Base-by-base conservation (phyloP, 2,329 filamentous ascomycete species). In the Aspergillus costaricaensis region DNA sequence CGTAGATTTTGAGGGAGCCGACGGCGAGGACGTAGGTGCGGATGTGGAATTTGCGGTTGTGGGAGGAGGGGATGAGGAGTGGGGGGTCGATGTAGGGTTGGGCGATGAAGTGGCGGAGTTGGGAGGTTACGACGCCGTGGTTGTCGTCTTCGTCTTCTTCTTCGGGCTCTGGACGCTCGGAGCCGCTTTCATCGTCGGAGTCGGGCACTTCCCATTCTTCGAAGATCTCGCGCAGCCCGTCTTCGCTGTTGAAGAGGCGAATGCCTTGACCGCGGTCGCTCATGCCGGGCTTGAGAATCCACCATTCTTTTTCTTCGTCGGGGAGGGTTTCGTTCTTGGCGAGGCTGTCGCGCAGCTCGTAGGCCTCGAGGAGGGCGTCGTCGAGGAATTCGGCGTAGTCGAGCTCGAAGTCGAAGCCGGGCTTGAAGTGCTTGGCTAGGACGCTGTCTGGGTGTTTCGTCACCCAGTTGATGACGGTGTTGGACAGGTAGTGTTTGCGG, bases 221-320 rank as follows among this genome's bases (percentile, higher is more conserved):
- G 71, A 98, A 99, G 57, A 99, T 95, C 14, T 74, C 83, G 62
- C 90, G 89, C n/a, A 99, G 80, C 72, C 96, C 88, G 58, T 89
- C 87, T 80, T 95, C 91, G 2, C 87, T 91, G 68, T 87, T 91
- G 76, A 99, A 99, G 0, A 99, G 80, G 41, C 91, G 81, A 60
- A 99, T 97, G 1, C 95, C 95, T 74, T 97, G 93, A 0, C 94
- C 95, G 23, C 94, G 86, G 73, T 99, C 95, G 75, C 92, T 96
- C 95, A 99, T 98, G 8, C 94, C 90, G 0, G 95, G 94, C 78
- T 99, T 99, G 61, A 99, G 77, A 66, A 99, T 98, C 95, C 95
- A 99, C 94, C 94, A 99, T 73, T 96, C 87, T 61, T 84, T 83
- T 44, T 84, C 79, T 9, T 76, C 67, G 17, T 84, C 85, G 63